Evolutionary conservation across 108 stramenopile species (phyloP).

Genomic region (Mayamaea pseudoterrestris): DNA sequence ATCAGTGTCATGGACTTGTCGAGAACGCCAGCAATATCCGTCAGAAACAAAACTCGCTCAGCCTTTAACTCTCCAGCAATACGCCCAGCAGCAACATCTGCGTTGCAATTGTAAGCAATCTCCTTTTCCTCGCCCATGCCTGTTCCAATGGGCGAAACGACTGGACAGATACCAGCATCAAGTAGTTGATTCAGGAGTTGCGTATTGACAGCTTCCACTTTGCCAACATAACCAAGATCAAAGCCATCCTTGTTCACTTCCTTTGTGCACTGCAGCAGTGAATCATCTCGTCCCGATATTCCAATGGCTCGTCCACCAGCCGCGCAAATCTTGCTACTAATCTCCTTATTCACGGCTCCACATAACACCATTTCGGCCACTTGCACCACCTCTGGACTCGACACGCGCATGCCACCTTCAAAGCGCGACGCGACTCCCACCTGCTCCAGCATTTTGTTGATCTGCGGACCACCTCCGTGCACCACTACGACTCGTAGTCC

Average conservation of each 20-base stretch:
- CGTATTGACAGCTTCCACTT: constrained; percentile 78
- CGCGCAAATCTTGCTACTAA: constrained; percentile 60
- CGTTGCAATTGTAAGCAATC: constrained; percentile 92
- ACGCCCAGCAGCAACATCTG: constrained; percentile 92
- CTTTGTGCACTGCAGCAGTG: constrained; percentile 68
- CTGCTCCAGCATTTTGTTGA: constrained; percentile 71
- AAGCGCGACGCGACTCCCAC: constrained; percentile 75
- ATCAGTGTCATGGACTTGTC: constrained; percentile 85
- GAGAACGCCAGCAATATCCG: constrained; percentile 93
- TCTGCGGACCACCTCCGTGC: constrained; percentile 94
- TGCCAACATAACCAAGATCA: constrained; percentile 85
- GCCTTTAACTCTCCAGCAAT: constrained; percentile 87
- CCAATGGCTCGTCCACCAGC: constrained; percentile 84
- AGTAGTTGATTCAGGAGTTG: constrained; percentile 60
- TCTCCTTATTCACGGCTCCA: constrained; percentile 88
- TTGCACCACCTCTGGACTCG: constrained; percentile 79
- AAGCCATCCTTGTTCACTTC: constrained; percentile 42
- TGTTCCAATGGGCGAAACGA: constrained; percentile 91
- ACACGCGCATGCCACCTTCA: constrained; percentile 85
- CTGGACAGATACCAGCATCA: constrained; percentile 77
- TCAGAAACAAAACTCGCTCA: constrained; percentile 83
- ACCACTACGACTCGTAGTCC: constrained; percentile 83
- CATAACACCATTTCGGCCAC: constrained; percentile 97
- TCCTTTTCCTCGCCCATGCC: constrained; percentile 57
- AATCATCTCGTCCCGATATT: constrained; percentile 84